Percentiles rank a stretch among this genome's conserved stretches.
These are phyloP conservation scores for Nemania sp. DNA, from an alignment of 2,329 filamentous ascomycete species.

Conservation along the genomic window DNA sequence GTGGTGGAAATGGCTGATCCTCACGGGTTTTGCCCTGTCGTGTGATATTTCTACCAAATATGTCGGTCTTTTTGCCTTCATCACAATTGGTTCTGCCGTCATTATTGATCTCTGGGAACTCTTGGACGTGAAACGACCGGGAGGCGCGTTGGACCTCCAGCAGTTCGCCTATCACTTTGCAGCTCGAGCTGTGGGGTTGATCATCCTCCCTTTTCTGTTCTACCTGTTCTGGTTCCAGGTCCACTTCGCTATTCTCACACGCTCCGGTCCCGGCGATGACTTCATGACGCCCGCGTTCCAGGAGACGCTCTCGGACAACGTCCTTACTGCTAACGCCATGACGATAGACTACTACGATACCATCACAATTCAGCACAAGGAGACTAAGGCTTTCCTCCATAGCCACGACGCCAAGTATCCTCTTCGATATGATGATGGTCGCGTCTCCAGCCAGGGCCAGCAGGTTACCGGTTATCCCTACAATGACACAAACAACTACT, in stretches of 20 bases:
- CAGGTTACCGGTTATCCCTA: slow-evolving; percentile 98
- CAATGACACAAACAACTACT: slow-evolving; percentile 98
- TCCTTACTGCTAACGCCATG: slow-evolving; percentile 85
- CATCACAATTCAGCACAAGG: slow-evolving; percentile 91
- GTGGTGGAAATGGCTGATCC: slow-evolving; percentile 99
- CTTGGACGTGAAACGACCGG: slow-evolving; percentile 82
- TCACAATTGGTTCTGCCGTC: slow-evolving; percentile 94
- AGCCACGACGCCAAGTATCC: slow-evolving; percentile 90
- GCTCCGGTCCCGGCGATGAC: slow-evolving; percentile 93
- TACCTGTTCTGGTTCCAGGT: slow-evolving; percentile 99
- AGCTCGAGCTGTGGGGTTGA: slow-evolving; percentile 83
- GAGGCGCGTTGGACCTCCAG: slow-evolving; percentile 77
- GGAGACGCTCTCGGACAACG: slow-evolving; percentile 92
- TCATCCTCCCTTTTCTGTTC: slow-evolving; percentile 92
- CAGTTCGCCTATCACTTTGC: slow-evolving; percentile 88
- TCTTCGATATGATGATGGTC: slow-evolving; percentile 93
- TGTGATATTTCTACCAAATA: slow-evolving; percentile 99
- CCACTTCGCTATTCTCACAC: slow-evolving; percentile 86
- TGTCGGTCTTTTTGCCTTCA: slow-evolving; percentile 93
- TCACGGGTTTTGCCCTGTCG: slow-evolving; percentile 92
- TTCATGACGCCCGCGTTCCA: slow-evolving; percentile 99
- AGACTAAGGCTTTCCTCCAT: slow-evolving; percentile 95
- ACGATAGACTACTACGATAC: slow-evolving; percentile 88
- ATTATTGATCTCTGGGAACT: slow-evolving; percentile 94
- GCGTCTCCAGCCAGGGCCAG: slow-evolving; percentile 95